A percentile compares a stretch with the other conserved stretches of the same genome.
Conservation (phyloP, 345 rosid genomes). For the Kandelia obovata region DNA sequence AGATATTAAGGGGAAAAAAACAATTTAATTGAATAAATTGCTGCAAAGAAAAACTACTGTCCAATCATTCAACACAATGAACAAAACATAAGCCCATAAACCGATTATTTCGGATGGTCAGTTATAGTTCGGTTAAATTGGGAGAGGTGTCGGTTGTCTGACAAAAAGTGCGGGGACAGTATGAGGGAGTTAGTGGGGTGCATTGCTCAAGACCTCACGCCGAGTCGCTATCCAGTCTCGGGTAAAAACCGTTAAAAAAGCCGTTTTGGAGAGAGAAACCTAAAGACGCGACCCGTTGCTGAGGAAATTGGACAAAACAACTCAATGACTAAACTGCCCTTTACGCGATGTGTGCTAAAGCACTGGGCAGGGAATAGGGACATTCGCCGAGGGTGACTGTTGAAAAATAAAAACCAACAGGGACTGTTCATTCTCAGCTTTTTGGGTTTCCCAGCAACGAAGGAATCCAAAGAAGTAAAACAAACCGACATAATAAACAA, state of each 20-base stretch:
- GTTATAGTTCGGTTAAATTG: slow-evolving; percentile 33
- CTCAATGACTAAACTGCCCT: slow-evolving; percentile 40
- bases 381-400: neutral
- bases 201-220: slow-evolving; percentile 33
- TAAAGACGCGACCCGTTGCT: slow-evolving; percentile 21
- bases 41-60: neutral
- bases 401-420: neutral
- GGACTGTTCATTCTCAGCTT: neutral
- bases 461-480: slow-evolving; percentile 25
- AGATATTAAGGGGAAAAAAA: slow-evolving; percentile 26
- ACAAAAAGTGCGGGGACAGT: slow-evolving; percentile 3
- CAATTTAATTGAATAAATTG: neutral
- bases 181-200: neutral
- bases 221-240: slow-evolving; percentile 14
- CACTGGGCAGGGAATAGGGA: neutral
- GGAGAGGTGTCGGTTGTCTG: neutral
- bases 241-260: slow-evolving; percentile 39
- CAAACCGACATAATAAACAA: slow-evolving; percentile 39
- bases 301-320: neutral
- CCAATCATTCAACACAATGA: neutral
- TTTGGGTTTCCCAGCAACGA: neutral
- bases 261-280: slow-evolving; percentile 5
- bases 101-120: neutral
- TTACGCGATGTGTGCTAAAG: neutral
- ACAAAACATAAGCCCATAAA: neutral